phyloP scores from a whole-genome alignment of 1,139 yeast species.

The Suhomyces ambrosiae region DNA sequence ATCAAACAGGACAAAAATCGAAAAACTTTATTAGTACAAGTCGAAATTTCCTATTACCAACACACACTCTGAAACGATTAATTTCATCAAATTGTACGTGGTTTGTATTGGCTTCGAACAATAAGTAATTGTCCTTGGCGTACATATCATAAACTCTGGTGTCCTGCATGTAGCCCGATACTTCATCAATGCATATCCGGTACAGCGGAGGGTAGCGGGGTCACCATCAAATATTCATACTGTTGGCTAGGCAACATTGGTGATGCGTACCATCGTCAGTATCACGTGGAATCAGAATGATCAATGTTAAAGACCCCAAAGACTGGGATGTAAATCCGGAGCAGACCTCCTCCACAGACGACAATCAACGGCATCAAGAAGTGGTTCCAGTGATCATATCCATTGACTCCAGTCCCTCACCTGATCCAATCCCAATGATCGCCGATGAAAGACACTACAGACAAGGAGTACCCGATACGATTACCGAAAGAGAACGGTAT shows the following conservation, averaged over 20 bases:
- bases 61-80: too few relatives aligned
- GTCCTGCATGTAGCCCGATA: not conserved
- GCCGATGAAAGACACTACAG: constrained; percentile 1
- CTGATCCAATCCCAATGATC: not conserved
- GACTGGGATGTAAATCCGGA: not conserved
- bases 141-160: too few relatives aligned
- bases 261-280: not conserved
- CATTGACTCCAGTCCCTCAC: not conserved
- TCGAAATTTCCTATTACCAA: too few relatives aligned
- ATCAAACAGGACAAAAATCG: too few relatives aligned
- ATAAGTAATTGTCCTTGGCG: too few relatives aligned
- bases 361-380: too few relatives aligned
- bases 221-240: too few relatives aligned
- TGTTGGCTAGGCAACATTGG: constrained; percentile 3
- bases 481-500: constrained; percentile 1
- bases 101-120: too few relatives aligned
- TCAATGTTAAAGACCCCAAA: not conserved
- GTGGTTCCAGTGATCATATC: constrained; percentile 1
- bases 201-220: too few relatives aligned
- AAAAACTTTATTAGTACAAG: too few relatives aligned
- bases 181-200: not conserved
- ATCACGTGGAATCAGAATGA: constrained; percentile 1
- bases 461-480: not conserved
- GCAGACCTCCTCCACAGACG: too few relatives aligned
- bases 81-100: too few relatives aligned